Conservation (phyloP, 768 basidiomycete genomes). For the Tubosaeta sp. region DNA sequence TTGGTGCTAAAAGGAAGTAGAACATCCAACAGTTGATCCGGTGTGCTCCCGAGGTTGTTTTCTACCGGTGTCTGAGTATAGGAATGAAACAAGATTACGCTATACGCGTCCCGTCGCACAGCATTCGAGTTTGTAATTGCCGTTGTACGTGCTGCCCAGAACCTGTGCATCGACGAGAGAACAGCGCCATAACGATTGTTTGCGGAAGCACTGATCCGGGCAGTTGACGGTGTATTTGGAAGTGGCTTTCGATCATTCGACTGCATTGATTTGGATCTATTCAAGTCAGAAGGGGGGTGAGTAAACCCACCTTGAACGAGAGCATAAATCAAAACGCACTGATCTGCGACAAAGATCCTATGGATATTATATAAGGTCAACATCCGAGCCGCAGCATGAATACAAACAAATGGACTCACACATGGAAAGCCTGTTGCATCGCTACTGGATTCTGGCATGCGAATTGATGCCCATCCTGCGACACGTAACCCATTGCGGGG, state of each 20-base stretch:
- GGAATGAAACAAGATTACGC: slow-evolving; percentile 45
- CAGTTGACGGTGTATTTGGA: too few relatives aligned
- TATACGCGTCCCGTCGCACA: slow-evolving; percentile 50
- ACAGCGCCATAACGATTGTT: slow-evolving; percentile 58
- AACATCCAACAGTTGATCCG: slow-evolving; percentile 39
- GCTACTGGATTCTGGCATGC: slow-evolving; percentile 49
- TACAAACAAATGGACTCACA: slow-evolving; percentile 33
- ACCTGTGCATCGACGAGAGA: slow-evolving; percentile 48
- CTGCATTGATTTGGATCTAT: slow-evolving; percentile 52
- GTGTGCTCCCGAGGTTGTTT: slow-evolving; percentile 45
- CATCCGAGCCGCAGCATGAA: background rate
- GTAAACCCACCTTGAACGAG: background rate
- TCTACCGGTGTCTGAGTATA: slow-evolving; percentile 19
- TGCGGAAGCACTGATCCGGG: slow-evolving; percentile 18
- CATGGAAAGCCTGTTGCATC: too few relatives aligned
- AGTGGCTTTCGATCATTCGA: slow-evolving; percentile 39
- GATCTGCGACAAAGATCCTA: too few relatives aligned
- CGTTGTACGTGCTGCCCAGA: slow-evolving; percentile 51
- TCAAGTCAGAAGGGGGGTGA: background rate
- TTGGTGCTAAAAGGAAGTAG: slow-evolving; percentile 31
- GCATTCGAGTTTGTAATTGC: slow-evolving; percentile 28
- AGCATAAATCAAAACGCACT: slow-evolving; percentile 21
- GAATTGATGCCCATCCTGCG: slow-evolving; percentile 54
- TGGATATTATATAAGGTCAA: background rate
- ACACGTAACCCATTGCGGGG: slow-evolving; percentile 41